A percentile compares a stretch with the other conserved stretches of the same genome.
Conservation (phyloP, 2,329 filamentous ascomycete species). For the Teratosphaeria epicoccoides region DNA sequence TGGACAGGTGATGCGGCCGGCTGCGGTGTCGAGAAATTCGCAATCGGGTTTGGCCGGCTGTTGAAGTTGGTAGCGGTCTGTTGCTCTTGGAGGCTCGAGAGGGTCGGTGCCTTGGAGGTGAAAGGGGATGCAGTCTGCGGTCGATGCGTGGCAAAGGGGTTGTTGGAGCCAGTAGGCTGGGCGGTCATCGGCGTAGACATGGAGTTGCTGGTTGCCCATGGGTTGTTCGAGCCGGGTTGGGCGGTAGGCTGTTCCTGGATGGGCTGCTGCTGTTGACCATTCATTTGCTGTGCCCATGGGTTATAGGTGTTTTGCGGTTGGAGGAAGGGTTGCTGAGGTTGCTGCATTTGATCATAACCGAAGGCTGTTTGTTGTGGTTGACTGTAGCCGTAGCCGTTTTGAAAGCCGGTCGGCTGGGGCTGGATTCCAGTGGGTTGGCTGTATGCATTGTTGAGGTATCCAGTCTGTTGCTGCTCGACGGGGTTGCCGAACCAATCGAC, state of each 20-base stretch:
- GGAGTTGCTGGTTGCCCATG: slow-evolving; percentile 59
- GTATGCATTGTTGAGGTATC: slow-evolving; percentile 57
- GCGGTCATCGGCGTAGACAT: slow-evolving; percentile 59
- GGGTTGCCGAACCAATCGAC: slow-evolving; percentile 98
- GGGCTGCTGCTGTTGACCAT: slow-evolving; percentile 44
- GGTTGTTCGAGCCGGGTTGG: slow-evolving; percentile 83
- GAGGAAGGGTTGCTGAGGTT: slow-evolving; percentile 41
- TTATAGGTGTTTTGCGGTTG: slow-evolving; percentile 53
- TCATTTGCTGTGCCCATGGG: slow-evolving; percentile 28
- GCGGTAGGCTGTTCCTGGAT: slow-evolving; percentile 49
- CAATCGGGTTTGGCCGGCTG: slow-evolving; percentile 39
- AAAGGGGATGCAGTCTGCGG: slow-evolving; percentile 38
- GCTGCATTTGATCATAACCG: slow-evolving; percentile 53
- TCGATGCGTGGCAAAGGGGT: slow-evolving; percentile 75
- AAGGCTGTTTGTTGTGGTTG: slow-evolving; percentile 58
- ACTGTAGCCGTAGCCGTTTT: slow-evolving; percentile 52
- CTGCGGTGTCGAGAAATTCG: slow-evolving; percentile 36
- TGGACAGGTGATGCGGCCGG: slow-evolving; percentile 24
- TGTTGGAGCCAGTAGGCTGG: slow-evolving; percentile 90
- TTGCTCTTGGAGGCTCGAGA: slow-evolving; percentile 72
- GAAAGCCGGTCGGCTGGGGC: slow-evolving; percentile 52
- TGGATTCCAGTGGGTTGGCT: slow-evolving; percentile 68
- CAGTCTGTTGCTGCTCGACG: slow-evolving; percentile 62
- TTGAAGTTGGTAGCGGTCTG: slow-evolving; percentile 58
- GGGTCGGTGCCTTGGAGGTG: slow-evolving; percentile 53